Conservation (phyloP, 192 early-diverging fungal genomes). For the Endogone sp. region DNA sequence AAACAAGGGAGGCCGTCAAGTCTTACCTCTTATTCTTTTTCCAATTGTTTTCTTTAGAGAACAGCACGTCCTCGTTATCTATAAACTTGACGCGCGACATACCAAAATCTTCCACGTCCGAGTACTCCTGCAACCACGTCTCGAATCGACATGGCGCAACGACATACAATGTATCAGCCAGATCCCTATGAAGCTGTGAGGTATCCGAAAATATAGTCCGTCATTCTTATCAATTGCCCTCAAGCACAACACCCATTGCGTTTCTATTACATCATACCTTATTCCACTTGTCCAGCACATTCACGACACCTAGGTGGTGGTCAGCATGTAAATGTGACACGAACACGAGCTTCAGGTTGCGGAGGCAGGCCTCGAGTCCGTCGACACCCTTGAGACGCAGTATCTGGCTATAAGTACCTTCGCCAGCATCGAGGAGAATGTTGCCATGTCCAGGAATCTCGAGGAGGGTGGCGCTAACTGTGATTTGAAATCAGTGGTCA, state of each 20-base stretch:
- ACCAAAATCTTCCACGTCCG: conserved; percentile 65
- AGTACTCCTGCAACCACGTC: conserved; percentile 63
- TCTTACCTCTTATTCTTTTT: neutral
- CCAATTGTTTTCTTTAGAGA: conserved; percentile 10
- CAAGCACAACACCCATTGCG: neutral
- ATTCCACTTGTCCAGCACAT: conserved; percentile 69
- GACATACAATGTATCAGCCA: conserved; percentile 27
- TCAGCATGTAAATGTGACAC: conserved; percentile 98
- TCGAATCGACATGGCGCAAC: conserved; percentile 56
- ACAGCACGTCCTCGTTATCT: conserved; percentile 46
- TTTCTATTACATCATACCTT: too few relatives aligned
- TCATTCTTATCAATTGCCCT: neutral
- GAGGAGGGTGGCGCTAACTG: conserved; percentile 81
- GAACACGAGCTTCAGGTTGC: conserved; percentile 67
- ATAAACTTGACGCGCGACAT: conserved; percentile 42
- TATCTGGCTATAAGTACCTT: conserved; percentile 84
- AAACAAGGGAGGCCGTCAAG: too few relatives aligned
- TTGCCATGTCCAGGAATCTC: conserved; percentile 56
- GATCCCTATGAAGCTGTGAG: neutral
- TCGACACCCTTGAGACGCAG: conserved; percentile 65
- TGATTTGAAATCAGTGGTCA: too few relatives aligned
- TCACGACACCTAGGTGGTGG: conserved; percentile 87
- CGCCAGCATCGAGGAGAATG: conserved; percentile 87
- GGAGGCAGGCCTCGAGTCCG: conserved; percentile 50
- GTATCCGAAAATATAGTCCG: too few relatives aligned